Conservation (phyloP, 768 basidiomycete genomes). For the Leccinum boreale region DNA sequence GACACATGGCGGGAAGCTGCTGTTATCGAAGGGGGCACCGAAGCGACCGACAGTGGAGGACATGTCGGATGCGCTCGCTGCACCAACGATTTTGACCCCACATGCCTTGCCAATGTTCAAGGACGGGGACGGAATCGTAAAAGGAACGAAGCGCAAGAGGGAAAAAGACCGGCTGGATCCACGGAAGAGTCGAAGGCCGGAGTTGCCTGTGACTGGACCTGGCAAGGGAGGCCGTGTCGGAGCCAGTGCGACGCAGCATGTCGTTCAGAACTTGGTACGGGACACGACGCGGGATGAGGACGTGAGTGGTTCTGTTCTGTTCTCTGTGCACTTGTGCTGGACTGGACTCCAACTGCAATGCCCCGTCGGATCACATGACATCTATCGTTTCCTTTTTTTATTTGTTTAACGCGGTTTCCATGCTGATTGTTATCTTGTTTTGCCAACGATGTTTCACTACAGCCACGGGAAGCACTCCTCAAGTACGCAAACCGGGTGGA, state of each 20-base stretch:
- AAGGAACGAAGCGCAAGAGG: constrained; percentile 80
- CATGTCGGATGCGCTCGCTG: constrained; percentile 80
- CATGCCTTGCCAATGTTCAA: constrained; percentile 91
- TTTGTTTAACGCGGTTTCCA: constrained; percentile 2
- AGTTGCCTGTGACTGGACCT: constrained; percentile 89
- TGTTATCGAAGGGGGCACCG: constrained; percentile 83
- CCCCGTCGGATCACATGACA: constrained; percentile 16
- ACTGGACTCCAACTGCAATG: constrained; percentile 1
- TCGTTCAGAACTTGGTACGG: constrained; percentile 91
- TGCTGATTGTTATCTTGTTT: constrained; percentile 13
- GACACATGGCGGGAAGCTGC: constrained; percentile 86
- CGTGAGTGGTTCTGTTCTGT: constrained; percentile 56
- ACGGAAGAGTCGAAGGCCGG: constrained; percentile 88
- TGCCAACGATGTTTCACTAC: constrained; percentile 18
- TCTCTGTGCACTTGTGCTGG: background rate
- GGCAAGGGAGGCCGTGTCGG: constrained; percentile 94
- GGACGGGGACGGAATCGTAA: constrained; percentile 65
- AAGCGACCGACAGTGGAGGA: constrained; percentile 83
- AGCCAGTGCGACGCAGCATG: constrained; percentile 94
- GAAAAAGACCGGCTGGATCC: constrained; percentile 89
- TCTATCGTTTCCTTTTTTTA: constrained; percentile 8
- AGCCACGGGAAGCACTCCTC: constrained; percentile 97
- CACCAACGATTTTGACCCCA: constrained; percentile 88
- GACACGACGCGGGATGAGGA: constrained; percentile 92
- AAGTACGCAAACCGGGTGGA: constrained; percentile 81